Percentiles rank a stretch among this genome's conserved stretches.
Evolutionary conservation across 2,329 filamentous ascomycete genomes (phyloP).

Genomic region (Rachicladosporium sp.): DNA sequence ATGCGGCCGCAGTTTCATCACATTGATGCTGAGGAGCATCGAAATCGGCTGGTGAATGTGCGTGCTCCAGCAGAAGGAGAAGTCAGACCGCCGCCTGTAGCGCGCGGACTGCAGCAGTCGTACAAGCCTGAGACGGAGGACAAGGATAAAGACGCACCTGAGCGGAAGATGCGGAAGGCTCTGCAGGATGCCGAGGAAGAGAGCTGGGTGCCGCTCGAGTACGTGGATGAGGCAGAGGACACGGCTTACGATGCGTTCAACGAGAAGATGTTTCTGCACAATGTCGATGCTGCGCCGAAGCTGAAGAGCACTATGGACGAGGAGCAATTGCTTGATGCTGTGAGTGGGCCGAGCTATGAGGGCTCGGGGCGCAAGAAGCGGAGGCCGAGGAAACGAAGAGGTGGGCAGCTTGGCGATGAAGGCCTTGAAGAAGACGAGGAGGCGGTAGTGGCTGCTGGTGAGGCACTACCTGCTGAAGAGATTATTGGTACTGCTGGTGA

Average conservation of each 20-base stretch:
- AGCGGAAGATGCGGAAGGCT: constrained; percentile 52
- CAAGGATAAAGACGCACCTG: constrained; percentile 50
- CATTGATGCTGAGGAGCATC: constrained; percentile 70
- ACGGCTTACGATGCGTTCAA: constrained; percentile 66
- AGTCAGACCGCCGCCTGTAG: constrained; percentile 29
- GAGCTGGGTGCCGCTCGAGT: constrained; percentile 65
- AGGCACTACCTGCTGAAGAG: constrained; percentile 2
- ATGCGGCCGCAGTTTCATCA: constrained; percentile 88
- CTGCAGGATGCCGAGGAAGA: constrained; percentile 71
- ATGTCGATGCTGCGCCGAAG: constrained; percentile 31
- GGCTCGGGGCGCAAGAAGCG: constrained; percentile 28
- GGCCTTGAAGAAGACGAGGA: constrained; percentile 1
- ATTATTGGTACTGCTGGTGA: constrained; percentile 7
- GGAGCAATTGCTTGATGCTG: constrained; percentile 49
- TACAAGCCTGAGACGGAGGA: constrained; percentile 40
- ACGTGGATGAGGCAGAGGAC: constrained; percentile 67
- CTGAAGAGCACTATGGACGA: constrained; percentile 45
- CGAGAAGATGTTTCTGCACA: constrained; percentile 53
- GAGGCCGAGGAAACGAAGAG: constrained; percentile 13
- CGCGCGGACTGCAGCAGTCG: constrained; percentile 13
- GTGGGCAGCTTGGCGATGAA: not conserved
- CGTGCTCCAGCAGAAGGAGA: constrained; percentile 32
- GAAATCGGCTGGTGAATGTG: constrained; percentile 41
- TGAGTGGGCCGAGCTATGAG: constrained; percentile 41
- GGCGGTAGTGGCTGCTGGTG: constrained; percentile 8